Evolutionary conservation across 108 stramenopile genomes (phyloP), one percentile per base, ranked within the genome.

Genomic region (Nitzschia sp.): DNA sequence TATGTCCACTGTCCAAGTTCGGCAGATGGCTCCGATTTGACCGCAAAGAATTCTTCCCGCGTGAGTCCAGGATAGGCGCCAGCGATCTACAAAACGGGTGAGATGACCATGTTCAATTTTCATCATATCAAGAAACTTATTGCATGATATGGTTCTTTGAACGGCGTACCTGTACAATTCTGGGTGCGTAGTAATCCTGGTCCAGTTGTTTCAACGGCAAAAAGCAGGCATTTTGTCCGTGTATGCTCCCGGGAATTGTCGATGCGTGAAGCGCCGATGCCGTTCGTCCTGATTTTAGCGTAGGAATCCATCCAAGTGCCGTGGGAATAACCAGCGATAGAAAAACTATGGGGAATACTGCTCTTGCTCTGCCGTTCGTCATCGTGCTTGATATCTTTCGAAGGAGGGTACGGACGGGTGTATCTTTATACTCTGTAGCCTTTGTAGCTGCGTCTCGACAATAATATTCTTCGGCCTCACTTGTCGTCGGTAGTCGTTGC

Each of bases 21-120:
- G 3, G 94, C 70, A 25, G 91, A 50, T 21, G 82, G 81, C 58
- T 88, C 85, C 29, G 90, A 92, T 30, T 73, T 69, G 9, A 87
- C 78, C 8, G 88, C 84, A 30, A 78, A 63, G 59, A 84, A 86
- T 44, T 85, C 84, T 58, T 80, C 80, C 34, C 59, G 67, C 5
- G 85, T 82, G 3, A 95, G 66, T 33, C 91, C 94, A 31, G 94
- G 94, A 36, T 92, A 92, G 0, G 87, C 82, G 26, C 94, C 94
- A 36, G 94, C 94, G 63, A 95, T 91, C 85, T 93, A 52, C 62
- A 46, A 69, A 62, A 52, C 27, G 15, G 30, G 33, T 27, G 25
- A 13, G 36, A 38, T 19, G n/a, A n/a, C n/a, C n/a, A n/a, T n/a
- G n/a, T n/a, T n/a, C n/a, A n/a, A n/a, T n/a, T n/a, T n/a, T n/a